Percentiles rank a stretch among this genome's conserved stretches.
These are phyloP conservation scores for Trichoderma erinaceum DNA, from an alignment of 495 filamentous ascomycete genomes.

Conservation along the genomic window DNA sequence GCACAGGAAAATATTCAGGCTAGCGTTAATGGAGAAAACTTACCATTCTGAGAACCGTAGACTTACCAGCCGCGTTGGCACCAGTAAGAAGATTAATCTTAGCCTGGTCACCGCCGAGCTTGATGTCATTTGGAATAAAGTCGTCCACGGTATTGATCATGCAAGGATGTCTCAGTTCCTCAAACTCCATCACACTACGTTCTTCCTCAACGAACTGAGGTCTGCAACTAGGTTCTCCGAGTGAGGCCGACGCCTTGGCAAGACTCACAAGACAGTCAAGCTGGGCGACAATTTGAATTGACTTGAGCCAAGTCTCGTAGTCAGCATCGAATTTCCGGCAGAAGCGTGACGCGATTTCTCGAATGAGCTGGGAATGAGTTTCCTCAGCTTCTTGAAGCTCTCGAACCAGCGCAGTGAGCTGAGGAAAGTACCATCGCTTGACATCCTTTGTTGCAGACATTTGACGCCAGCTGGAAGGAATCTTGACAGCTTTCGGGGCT, in stretches of 20 bases:
- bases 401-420: constrained; percentile 73
- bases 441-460: constrained; percentile 89
- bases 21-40: constrained; percentile 21
- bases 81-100: constrained; percentile 93
- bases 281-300: constrained; percentile 80
- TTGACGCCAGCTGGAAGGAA: constrained; percentile 86
- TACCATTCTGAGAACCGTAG: constrained; percentile 95
- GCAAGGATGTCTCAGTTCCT: constrained; percentile 90
- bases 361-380: constrained; percentile 85
- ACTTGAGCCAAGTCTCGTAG: constrained; percentile 80
- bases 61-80: constrained; percentile 97
- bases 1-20: background rate
- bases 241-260: constrained; percentile 73
- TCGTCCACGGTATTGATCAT: constrained; percentile 81
- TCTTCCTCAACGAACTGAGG: constrained; percentile 79
- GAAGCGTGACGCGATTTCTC: constrained; percentile 77
- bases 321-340: constrained; percentile 82
- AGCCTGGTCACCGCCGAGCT: constrained; percentile 69
- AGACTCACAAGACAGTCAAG: constrained; percentile 93
- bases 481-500: constrained; percentile 76
- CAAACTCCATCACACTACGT: constrained; percentile 80
- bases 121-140: constrained; percentile 95
- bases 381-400: constrained; percentile 90
- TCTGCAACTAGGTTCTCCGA: constrained; percentile 84
- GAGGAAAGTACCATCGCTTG: constrained; percentile 91